A percentile compares a stretch with the other conserved stretches of the same genome.
Evolutionary conservation across 2,329 filamentous ascomycete genomes (phyloP).

Genomic region (Scedosporium dehoogii): DNA sequence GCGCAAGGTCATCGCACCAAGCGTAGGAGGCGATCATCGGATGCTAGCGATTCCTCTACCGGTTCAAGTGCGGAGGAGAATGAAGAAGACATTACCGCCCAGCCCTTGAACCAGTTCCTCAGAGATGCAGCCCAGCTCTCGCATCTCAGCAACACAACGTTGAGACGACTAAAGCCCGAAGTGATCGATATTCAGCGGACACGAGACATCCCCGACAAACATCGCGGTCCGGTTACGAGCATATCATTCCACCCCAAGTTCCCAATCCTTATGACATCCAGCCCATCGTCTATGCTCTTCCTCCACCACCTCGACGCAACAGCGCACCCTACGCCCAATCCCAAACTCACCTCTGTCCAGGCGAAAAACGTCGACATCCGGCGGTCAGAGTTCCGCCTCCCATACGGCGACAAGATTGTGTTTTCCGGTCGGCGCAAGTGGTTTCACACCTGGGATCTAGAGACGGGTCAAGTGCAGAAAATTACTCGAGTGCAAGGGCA

Average conservation of each 20-base stretch:
- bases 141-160: constrained; percentile 40
- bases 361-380: constrained; percentile 75
- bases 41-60: constrained; percentile 25
- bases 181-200: constrained; percentile 83
- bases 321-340: constrained; percentile 70
- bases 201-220: constrained; percentile 71
- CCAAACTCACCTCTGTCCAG: constrained; percentile 81
- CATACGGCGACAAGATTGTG: constrained; percentile 68
- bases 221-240: constrained; percentile 70
- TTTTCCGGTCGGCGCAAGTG: constrained; percentile 81
- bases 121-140: constrained; percentile 63
- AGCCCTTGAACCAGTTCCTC: constrained; percentile 72
- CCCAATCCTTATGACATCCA: constrained; percentile 82
- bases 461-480: constrained; percentile 73
- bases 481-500: constrained; percentile 67
- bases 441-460: constrained; percentile 90
- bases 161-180: constrained; percentile 71
- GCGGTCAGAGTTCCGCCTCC: constrained; percentile 69
- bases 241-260: constrained; percentile 84
- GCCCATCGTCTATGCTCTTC: constrained; percentile 73
- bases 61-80: constrained; percentile 39
- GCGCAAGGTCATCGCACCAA: constrained; percentile 40
- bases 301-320: constrained; percentile 80
- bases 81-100: constrained; percentile 53
- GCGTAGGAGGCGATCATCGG: constrained; percentile 42